phyloP scores from a whole-genome alignment of 495 filamentous ascomycete species.

The Penicillium paradoxum region DNA sequence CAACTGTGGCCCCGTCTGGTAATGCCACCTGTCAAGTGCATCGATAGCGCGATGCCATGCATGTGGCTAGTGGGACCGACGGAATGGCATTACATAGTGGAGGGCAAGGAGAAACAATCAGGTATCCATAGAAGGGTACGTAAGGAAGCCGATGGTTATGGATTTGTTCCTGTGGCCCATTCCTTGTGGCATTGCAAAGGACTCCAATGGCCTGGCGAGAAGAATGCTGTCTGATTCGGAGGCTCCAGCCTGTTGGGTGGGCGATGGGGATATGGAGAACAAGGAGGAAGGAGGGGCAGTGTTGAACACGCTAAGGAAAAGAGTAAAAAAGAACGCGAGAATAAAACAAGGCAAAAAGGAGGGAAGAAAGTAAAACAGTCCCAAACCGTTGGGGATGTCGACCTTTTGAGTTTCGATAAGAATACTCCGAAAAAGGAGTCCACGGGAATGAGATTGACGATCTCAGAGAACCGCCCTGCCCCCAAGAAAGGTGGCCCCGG shows the following conservation, averaged over 20 bases:
- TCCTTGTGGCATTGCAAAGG: no score
- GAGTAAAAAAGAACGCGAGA: neutral
- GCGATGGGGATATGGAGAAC: neutral
- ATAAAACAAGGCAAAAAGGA: no score
- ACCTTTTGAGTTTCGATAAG: no score
- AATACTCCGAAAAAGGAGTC: no score
- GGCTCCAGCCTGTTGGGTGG: neutral
- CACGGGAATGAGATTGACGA: no score
- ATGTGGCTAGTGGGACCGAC: neutral
- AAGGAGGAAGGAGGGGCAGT: neutral
- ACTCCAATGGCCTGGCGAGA: neutral
- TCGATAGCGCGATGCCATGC: neutral
- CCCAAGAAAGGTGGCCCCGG: constrained; percentile 10
- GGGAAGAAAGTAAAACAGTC: no score
- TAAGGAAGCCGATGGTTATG: no score
- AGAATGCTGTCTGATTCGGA: neutral
- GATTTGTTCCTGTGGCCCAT: no score
- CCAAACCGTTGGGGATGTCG: no score
- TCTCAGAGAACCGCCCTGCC: neutral
- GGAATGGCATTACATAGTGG: neutral
- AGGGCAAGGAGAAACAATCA: no score
- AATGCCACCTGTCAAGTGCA: neutral
- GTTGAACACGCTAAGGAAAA: neutral
- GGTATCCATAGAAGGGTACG: neutral
- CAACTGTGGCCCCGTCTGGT: no score